phyloP scores from a whole-genome alignment of 2,329 filamentous ascomycete species.

The Fusarium transvaalense region DNA sequence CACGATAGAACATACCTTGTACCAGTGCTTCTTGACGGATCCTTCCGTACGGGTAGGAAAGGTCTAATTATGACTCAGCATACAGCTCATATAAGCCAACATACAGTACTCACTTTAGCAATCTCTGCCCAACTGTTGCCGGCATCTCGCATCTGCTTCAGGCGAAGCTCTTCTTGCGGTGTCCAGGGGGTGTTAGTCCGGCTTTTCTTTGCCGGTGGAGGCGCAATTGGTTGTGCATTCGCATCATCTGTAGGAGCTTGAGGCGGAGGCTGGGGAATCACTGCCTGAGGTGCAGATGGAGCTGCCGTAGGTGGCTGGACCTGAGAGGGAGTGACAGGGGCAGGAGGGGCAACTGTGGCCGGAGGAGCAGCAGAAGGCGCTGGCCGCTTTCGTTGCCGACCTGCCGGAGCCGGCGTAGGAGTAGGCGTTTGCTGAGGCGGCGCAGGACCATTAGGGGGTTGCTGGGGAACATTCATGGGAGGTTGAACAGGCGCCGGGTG shows the following conservation, averaged over 20 bases:
- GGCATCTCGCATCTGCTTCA: constrained; percentile 94
- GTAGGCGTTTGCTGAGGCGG: constrained; percentile 55
- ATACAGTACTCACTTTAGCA: constrained; percentile 82
- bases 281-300: constrained; percentile 50
- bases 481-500: constrained; percentile 53
- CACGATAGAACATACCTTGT: constrained; percentile 75
- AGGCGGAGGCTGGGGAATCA: constrained; percentile 47
- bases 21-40: constrained; percentile 99
- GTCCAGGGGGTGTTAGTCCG: constrained; percentile 99
- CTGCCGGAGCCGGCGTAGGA: constrained; percentile 55
- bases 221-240: constrained; percentile 50
- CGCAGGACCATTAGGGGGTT: constrained; percentile 52
- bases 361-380: constrained; percentile 57
- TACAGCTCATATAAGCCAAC: constrained; percentile 7
- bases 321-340: constrained; percentile 52
- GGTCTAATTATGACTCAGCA: constrained; percentile 66
- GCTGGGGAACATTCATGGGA: constrained; percentile 60
- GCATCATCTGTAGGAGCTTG: constrained; percentile 51
- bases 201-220: constrained; percentile 85
- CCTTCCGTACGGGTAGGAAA: constrained; percentile 95
- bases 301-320: constrained; percentile 50
- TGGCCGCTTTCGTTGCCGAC: constrained; percentile 59
- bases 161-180: constrained; percentile 87
- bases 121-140: constrained; percentile 98
- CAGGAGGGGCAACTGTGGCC: constrained; percentile 51